These are phyloP conservation scores for Hypomontagnella monticulosa DNA, from an alignment of 495 filamentous ascomycete genomes.

Conservation along the genomic window DNA sequence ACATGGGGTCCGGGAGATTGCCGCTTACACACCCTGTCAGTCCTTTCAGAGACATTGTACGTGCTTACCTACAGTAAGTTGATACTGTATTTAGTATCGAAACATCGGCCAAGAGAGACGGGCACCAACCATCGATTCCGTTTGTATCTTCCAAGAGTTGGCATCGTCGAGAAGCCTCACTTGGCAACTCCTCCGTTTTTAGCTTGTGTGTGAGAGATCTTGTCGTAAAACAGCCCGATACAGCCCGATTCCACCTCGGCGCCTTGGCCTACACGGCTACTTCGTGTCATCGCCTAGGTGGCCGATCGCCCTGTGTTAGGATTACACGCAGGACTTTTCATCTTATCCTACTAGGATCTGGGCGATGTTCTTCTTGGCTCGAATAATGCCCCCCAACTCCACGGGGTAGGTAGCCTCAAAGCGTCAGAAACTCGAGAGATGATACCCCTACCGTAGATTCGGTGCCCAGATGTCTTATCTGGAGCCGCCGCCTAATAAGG, in stretches of 20 bases:
- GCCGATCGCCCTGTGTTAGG: not conserved
- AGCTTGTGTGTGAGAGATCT: slow-evolving; percentile 15
- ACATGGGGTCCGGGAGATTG: not conserved
- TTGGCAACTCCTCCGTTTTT: slow-evolving; percentile 20
- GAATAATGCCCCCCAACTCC: slow-evolving; percentile 18
- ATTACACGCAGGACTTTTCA: slow-evolving; percentile 12
- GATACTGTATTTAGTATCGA: slow-evolving; percentile 20
- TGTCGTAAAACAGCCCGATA: slow-evolving; percentile 23
- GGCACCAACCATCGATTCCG: slow-evolving; percentile 30
- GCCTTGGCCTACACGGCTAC: slow-evolving; percentile 24
- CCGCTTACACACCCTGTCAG: slow-evolving; percentile 2
- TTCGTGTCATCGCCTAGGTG: slow-evolving; percentile 17
- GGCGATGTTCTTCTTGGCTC: slow-evolving; percentile 19
- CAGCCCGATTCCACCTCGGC: slow-evolving; percentile 6
- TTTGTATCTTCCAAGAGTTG: slow-evolving; percentile 18
- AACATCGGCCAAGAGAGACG: slow-evolving; percentile 37
- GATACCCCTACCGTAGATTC: slow-evolving; percentile 6
- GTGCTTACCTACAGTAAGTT: slow-evolving; percentile 1
- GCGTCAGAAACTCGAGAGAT: not conserved
- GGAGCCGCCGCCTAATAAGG: slow-evolving; percentile 7
- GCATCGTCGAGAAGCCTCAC: slow-evolving; percentile 18
- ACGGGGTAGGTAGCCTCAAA: slow-evolving; percentile 12
- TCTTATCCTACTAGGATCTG: slow-evolving; percentile 25
- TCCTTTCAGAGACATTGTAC: not conserved
- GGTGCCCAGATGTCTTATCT: slow-evolving; percentile 3